Base-by-base conservation (phyloP, 179 eudicot genomes). In the Vitellaria paradoxa region DNA sequence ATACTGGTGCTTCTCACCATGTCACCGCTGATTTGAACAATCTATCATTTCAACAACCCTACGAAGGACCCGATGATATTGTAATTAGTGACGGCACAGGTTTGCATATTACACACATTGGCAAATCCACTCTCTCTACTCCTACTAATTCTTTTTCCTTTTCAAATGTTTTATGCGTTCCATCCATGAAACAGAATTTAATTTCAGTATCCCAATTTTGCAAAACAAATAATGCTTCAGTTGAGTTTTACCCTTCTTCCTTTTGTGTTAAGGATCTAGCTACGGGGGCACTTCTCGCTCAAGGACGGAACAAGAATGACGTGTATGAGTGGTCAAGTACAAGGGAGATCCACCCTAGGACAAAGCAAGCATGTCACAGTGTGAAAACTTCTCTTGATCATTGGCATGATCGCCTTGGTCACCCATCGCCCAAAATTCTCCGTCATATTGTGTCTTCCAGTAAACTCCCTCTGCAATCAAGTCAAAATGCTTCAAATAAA, bases 301-400 rank as follows among this genome's bases (percentile, higher is more conserved):
- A 21, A 21, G 70, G 70, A 7, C n/a, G 24, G 45, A 45, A 21
- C 23, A 62, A 15, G 46, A 26, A 64, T 45, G 21, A 64, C 6
- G n/a, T 75, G 23, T 75, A 75, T 9, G 61, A 75, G 24, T 75
- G 77, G 45, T 26, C 77, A 14, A 63, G 59, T 60, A 40, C 77
- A n/a, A 3, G 24, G 24, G 18, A 18, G 23, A 14, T 21, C 30
- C n/a, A 17, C 9, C 68, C 55, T 4, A 17, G 3, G 26, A 6
- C 40, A 40, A 59, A 20, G 20, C 40, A 3, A 59, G 45, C 77
- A 17, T 75, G 57, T 75, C 21, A 18, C 60, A 47, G 23, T 45
- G 37, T 61, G 57, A 74, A 74, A 14, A 7, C 53, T 14, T 59
- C 77, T 46, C 21, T 74, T 6, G 53, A 61, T 40, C 18, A 42